Conservation (phyloP, 805 yeast species). For the Wickerhamiella azyma region DNA sequence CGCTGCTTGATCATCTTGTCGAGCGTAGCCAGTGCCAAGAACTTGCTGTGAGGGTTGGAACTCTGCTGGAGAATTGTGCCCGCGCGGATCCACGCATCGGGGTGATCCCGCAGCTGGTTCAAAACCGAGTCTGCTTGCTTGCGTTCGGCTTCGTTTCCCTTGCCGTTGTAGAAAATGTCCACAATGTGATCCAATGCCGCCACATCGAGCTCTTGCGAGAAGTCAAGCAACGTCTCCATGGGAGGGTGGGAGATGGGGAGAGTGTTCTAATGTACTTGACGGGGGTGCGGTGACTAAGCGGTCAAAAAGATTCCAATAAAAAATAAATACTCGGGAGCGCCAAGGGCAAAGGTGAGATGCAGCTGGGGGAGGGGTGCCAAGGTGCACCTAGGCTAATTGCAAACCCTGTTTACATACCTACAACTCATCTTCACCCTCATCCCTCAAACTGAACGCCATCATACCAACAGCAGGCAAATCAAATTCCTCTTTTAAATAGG, state of each 20-base stretch:
- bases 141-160: conserved; percentile 44
- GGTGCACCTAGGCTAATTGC: too few relatives aligned
- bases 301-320: background rate
- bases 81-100: conserved; percentile 90
- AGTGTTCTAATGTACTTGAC: background rate
- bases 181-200: conserved; percentile 70
- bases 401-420: too few relatives aligned
- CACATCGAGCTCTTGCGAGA: conserved; percentile 71
- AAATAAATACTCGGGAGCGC: background rate
- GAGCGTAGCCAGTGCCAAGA: conserved; percentile 77
- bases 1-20: conserved; percentile 81
- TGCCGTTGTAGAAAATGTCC: conserved; percentile 66
- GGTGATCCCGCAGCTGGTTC: conserved; percentile 68
- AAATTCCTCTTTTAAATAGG: background rate
- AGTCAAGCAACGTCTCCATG: conserved; percentile 85
- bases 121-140: conserved; percentile 29
- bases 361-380: too few relatives aligned
- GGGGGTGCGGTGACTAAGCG: background rate
- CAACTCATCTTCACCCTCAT: background rate
- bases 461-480: background rate
- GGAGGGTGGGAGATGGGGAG: background rate
- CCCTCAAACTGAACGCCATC: background rate
- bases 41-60: conserved; percentile 73
- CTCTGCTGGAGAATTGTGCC: conserved; percentile 76
- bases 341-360: too few relatives aligned